Base-by-base conservation (phyloP, 257 asterid genomes). In the Mitragyna speciosa region DNA sequence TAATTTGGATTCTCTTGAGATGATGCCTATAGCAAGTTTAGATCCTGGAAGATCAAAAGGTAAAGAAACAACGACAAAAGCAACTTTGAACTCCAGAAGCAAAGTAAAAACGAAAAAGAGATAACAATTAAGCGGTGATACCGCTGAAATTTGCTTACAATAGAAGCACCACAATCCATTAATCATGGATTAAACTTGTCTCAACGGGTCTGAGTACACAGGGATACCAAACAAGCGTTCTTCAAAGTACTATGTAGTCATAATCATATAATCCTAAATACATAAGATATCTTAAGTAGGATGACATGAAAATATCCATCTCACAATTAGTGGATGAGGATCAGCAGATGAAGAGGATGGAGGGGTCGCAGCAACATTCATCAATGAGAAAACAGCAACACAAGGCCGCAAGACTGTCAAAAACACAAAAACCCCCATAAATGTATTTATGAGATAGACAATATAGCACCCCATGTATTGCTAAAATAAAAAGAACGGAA, bases 301-400 rank as follows among this genome's bases (percentile, higher is more conserved):
- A 61, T n/a, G 67, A n/a, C 67, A 63, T 28, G 69, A 28, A n/a
- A n/a, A 7, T 26, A 12, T 30, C 2, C 12, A 65, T 6, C 43
- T 45, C 52, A 33, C 58, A 3, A 47, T 70, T 7, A 58, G 36
- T 19, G 30, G 63, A 76, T 84, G 36, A 8, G 30, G 63, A 76
- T 84, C 88, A 92, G 73, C 90, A 81, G 66, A 91, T 31, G 89
- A 86, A 88, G 74, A 93, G 24, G 82, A 93, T 84, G 80, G 97
- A 86, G 71, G 96, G 97, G 76, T 91, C 97, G 68, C 93, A 91
- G 86, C 98, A 93, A 64, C 96, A 93, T 86, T 91, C 98, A 22
- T 93, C 98, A 61, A 93, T n/a, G 31, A 91, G 85, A 86, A 77
- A 91, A 81, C 96, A 93, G 86, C 96, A 93, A 80, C 97, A 91